A percentile compares a stretch with the other conserved stretches of the same genome.
phyloP scores from a whole-genome alignment of 2,329 filamentous ascomycete genomes.

The Pezicula carpinea region DNA sequence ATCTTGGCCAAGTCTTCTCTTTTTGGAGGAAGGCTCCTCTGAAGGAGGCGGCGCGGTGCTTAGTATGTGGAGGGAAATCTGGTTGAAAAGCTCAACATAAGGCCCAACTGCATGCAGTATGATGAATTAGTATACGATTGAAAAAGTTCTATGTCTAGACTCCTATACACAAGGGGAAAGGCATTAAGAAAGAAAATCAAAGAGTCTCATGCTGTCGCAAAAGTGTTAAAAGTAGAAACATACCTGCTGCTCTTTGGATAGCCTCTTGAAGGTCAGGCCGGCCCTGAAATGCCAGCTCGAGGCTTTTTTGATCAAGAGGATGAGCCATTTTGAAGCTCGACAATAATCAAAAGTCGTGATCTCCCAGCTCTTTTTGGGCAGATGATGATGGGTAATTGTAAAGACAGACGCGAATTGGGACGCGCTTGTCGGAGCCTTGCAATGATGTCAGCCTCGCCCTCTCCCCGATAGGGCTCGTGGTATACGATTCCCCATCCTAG shows the following conservation, averaged over 20 bases:
- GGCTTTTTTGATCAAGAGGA: constrained; percentile 22
- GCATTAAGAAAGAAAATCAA: background rate
- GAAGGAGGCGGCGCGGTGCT: constrained; percentile 7
- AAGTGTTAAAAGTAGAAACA: constrained; percentile 8
- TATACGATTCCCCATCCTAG: too few species aligned
- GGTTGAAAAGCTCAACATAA: constrained; percentile 30
- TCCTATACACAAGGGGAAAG: background rate
- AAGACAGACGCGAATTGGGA: constrained; percentile 2
- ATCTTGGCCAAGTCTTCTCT: constrained; percentile 25
- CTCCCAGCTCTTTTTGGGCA: background rate
- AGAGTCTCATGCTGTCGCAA: background rate
- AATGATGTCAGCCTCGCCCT: constrained; percentile 8
- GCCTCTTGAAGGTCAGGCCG: constrained; percentile 26
- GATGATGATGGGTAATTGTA: background rate
- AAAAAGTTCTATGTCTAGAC: background rate
- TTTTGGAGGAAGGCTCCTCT: constrained; percentile 26
- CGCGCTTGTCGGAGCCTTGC: constrained; percentile 2
- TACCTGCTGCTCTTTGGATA: constrained; percentile 28
- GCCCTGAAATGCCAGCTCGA: constrained; percentile 26
- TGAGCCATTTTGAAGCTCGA: constrained; percentile 17
- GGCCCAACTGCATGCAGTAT: constrained; percentile 19
- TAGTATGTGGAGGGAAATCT: constrained; percentile 27
- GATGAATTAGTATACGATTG: background rate
- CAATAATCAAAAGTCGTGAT: background rate
- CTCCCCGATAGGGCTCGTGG: too few species aligned